Percentiles rank a stretch among this genome's conserved stretches.
These are phyloP conservation scores for Saccharomyces pastorianus DNA, from an alignment of 1,139 yeast genomes.

Conservation along the genomic window DNA sequence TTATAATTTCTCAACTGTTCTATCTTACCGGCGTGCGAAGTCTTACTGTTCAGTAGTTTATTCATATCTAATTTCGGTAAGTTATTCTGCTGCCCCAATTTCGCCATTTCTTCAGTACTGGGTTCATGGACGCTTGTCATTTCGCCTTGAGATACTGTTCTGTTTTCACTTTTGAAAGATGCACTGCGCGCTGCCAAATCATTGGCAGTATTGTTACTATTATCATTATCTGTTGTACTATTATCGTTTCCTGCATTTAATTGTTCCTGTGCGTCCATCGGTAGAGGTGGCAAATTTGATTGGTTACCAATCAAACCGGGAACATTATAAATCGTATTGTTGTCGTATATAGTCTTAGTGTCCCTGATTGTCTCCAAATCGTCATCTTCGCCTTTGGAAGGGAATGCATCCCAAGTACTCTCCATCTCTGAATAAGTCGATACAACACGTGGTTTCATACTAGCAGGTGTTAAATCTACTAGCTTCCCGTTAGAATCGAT, in stretches of 20 bases:
- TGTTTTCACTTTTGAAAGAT: neutral
- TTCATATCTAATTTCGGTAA: slow-evolving; percentile 23
- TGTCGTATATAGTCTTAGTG: slow-evolving; percentile 31
- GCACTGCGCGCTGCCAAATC: neutral
- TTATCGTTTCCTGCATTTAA: neutral
- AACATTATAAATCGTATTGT: slow-evolving; percentile 30
- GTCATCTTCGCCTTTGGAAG: slow-evolving; percentile 18
- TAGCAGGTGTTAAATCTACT: slow-evolving; percentile 25
- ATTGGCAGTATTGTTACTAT: neutral
- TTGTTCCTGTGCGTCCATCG: slow-evolving; percentile 8
- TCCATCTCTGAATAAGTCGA: slow-evolving; percentile 29
- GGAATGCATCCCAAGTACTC: slow-evolving; percentile 32
- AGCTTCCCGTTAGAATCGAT: slow-evolving; percentile 26
- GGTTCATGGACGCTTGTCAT: slow-evolving; percentile 15
- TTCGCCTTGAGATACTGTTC: slow-evolving; percentile 7
- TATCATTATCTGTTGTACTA: neutral
- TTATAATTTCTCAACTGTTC: slow-evolving; percentile 19
- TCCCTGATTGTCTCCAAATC: slow-evolving; percentile 30
- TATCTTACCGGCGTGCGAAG: slow-evolving; percentile 20
- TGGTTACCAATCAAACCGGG: slow-evolving; percentile 28
- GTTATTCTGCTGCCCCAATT: slow-evolving; percentile 8
- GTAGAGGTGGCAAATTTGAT: slow-evolving; percentile 29
- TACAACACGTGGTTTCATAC: slow-evolving; percentile 24
- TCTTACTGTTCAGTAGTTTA: slow-evolving; percentile 20
- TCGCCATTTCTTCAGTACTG: slow-evolving; percentile 12